These are phyloP conservation scores for Fusarium brevicatenulatum DNA, from an alignment of 2,329 filamentous ascomycete genomes.

Conservation along the genomic window DNA sequence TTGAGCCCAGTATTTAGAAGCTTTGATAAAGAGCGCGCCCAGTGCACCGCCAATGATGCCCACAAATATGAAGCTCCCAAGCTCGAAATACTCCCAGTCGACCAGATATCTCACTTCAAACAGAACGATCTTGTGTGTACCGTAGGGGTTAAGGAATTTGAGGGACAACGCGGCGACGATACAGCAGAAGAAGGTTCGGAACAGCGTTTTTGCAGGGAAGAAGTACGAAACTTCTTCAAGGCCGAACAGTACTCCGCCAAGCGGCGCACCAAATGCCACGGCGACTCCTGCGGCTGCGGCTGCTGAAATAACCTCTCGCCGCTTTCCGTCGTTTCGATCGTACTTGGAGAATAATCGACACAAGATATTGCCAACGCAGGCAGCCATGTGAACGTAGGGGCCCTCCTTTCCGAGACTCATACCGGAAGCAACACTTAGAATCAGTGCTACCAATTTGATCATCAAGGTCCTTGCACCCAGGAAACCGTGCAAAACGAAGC, in stretches of 20 bases:
- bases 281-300: constrained; percentile 92
- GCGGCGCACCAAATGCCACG: constrained; percentile 90
- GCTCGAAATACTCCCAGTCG: constrained; percentile 95
- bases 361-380: constrained; percentile 93
- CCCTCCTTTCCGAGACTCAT: constrained; percentile 94
- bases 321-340: constrained; percentile 91
- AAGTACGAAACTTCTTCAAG: constrained; percentile 97
- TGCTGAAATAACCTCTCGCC: constrained; percentile 92
- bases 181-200: constrained; percentile 98
- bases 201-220: constrained; percentile 96
- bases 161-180: constrained; percentile 91
- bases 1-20: constrained; percentile 87
- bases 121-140: constrained; percentile 94
- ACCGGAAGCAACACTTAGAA: constrained; percentile 91
- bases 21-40: constrained; percentile 96
- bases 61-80: constrained; percentile 84
- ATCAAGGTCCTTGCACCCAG: constrained; percentile 87
- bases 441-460: constrained; percentile 83
- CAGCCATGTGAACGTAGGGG: constrained; percentile 96
- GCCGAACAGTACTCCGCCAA: constrained; percentile 89
- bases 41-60: constrained; percentile 85
- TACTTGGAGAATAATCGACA: constrained; percentile 96
- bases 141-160: constrained; percentile 96
- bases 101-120: constrained; percentile 91
- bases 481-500: constrained; percentile 96